Conservation (phyloP, 768 basidiomycete genomes). For the Suillus discolor region DNA sequence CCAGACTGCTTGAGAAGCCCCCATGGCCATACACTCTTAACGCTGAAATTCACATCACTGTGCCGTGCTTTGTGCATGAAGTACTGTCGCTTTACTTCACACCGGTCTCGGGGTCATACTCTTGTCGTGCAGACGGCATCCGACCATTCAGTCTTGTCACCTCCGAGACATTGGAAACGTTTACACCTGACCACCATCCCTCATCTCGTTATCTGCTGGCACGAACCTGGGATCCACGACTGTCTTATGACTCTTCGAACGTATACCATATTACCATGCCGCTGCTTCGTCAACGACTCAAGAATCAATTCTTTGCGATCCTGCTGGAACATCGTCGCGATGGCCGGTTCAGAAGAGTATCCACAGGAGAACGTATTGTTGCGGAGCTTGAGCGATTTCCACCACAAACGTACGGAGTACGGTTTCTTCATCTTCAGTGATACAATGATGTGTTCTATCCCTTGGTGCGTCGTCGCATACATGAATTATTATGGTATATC, state of each 20-base stretch:
- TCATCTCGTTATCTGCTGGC: neutral
- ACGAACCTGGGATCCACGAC: slow-evolving; percentile 4
- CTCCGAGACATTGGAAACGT: neutral
- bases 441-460: neutral
- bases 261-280: neutral
- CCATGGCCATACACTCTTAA: neutral
- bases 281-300: slow-evolving; percentile 1
- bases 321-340: neutral
- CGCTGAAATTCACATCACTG: slow-evolving; percentile 5
- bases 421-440: neutral
- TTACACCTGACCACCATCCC: neutral
- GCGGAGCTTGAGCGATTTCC: neutral
- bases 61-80: slow-evolving; percentile 8
- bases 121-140: slow-evolving; percentile 1
- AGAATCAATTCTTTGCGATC: neutral
- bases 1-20: neutral
- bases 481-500: neutral
- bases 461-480: neutral
- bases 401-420: neutral
- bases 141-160: neutral
- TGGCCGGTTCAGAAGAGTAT: neutral
- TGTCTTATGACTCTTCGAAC: neutral
- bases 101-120: neutral
- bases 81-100: neutral
- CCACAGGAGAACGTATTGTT: neutral